Percentiles rank a stretch among this genome's conserved stretches.
phyloP scores from a whole-genome alignment of 202 grass and related monocot genomes.

The Cymbopogon flexuosus region DNA sequence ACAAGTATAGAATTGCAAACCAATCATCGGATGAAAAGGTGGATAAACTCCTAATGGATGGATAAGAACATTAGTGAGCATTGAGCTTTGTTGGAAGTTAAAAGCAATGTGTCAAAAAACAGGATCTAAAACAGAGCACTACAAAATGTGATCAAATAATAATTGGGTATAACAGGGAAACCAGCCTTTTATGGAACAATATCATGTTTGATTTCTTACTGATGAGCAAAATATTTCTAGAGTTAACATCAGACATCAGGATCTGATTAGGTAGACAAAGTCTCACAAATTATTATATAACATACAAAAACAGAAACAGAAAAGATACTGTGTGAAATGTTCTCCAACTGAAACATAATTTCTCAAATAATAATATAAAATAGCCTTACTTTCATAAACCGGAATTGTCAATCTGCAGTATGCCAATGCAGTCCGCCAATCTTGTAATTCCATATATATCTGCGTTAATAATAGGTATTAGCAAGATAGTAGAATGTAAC shows the following conservation, averaged over 20 bases:
- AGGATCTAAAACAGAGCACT: not conserved
- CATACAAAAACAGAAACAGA: not conserved
- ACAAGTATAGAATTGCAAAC: constrained; percentile 71
- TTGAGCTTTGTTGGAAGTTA: not conserved
- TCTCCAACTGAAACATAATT: constrained; percentile 19
- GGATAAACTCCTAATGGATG: constrained; percentile 63
- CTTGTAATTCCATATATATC: constrained; percentile 76
- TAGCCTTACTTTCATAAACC: constrained; percentile 71
- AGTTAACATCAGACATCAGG: not conserved
- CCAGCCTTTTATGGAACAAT: not conserved
- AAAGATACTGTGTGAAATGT: not conserved
- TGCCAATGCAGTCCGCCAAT: constrained; percentile 62
- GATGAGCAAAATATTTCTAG: not conserved
- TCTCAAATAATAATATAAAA: constrained; percentile 13
- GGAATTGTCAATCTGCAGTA: constrained; percentile 83
- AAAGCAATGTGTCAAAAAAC: not conserved
- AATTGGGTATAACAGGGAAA: not conserved
- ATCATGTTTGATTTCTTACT: constrained; percentile 11
- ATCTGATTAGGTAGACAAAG: not conserved
- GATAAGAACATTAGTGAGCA: constrained; percentile 27
- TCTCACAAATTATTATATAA: not conserved
- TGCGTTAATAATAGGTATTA: constrained; percentile 31
- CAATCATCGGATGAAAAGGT: constrained; percentile 78
- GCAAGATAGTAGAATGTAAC: not conserved
- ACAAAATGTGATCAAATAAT: not conserved